Conservation (phyloP, 805 yeast genomes). For the Ogataea glucozyma region DNA sequence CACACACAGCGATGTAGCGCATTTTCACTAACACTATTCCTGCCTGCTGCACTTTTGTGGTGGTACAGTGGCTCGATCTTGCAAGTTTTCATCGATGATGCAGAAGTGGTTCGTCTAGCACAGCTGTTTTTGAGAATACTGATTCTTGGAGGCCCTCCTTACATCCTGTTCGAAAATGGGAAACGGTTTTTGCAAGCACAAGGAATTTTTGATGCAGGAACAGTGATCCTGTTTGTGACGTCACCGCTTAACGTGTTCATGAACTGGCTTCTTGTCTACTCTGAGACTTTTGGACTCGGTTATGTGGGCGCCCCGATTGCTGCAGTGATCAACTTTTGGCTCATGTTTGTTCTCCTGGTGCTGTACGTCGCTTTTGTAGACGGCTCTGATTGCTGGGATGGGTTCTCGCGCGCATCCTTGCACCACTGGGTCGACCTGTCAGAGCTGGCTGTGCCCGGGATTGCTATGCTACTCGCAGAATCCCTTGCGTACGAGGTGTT, state of each 20-base stretch:
- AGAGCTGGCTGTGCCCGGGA: constrained; percentile 52
- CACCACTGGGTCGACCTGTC: constrained; percentile 43
- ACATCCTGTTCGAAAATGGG: constrained; percentile 66
- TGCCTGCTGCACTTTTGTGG: constrained; percentile 68
- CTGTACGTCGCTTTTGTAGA: constrained; percentile 58
- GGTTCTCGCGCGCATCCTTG: constrained; percentile 42
- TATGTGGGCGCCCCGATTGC: constrained; percentile 77
- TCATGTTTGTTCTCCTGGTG: constrained; percentile 59
- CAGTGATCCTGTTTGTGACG: constrained; percentile 62
- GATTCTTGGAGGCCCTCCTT: constrained; percentile 72
- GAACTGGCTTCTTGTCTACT: constrained; percentile 70
- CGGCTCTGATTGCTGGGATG: constrained; percentile 73
- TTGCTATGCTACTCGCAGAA: constrained; percentile 56
- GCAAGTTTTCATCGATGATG: constrained; percentile 47
- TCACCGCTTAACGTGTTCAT: constrained; percentile 71
- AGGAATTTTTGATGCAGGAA: constrained; percentile 78
- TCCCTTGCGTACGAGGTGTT: constrained; percentile 59
- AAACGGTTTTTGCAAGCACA: constrained; percentile 76
- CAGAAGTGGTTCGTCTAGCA: constrained; percentile 50
- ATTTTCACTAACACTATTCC: constrained; percentile 54
- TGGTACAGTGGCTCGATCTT: constrained; percentile 52
- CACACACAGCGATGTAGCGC: constrained; percentile 67
- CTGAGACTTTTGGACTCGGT: constrained; percentile 57
- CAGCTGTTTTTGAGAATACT: constrained; percentile 56
- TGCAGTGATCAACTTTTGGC: constrained; percentile 68